Conservation (phyloP, 352 stramenopile genomes). For the Phytophthora hybrid region DNA sequence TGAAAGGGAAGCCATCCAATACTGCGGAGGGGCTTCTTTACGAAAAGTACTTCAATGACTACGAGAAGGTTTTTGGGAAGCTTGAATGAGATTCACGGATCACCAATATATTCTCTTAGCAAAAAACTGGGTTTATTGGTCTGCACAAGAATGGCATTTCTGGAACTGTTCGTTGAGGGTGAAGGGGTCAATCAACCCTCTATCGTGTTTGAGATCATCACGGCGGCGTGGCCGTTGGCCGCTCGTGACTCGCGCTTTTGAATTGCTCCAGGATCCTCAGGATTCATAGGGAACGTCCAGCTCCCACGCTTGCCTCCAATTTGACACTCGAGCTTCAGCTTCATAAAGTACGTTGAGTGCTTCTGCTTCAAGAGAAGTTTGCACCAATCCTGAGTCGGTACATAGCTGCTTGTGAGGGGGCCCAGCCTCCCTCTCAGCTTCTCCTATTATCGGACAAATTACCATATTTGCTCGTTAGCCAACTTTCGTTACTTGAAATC, state of each 20-base stretch:
- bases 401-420: slow-evolving; percentile 20
- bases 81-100: too few species aligned
- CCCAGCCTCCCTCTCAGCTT: slow-evolving; percentile 12
- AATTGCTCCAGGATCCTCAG: slow-evolving; percentile 25
- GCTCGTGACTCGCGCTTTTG: neutral
- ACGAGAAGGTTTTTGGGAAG: neutral
- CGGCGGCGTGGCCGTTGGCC: too few species aligned
- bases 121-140: too few species aligned
- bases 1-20: neutral
- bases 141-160: neutral
- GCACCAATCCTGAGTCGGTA: slow-evolving; percentile 22
- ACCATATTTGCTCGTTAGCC: neutral
- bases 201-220: neutral
- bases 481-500: too few species aligned
- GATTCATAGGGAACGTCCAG: slow-evolving; percentile 34
- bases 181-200: neutral
- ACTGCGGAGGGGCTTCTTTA: neutral
- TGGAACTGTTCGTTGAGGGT: neutral
- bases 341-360: slow-evolving; percentile 32
- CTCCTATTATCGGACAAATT: slow-evolving; percentile 1
- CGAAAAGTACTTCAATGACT: neutral
- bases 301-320: slow-evolving; percentile 18
- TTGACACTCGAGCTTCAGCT: slow-evolving; percentile 27
- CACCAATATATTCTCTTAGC: neutral
- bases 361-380: slow-evolving; percentile 22